Evolutionary conservation across 129 eudicot species (phyloP), one percentile per base, ranked within the genome.

Genomic region (Kitagawia praeruptora): DNA sequence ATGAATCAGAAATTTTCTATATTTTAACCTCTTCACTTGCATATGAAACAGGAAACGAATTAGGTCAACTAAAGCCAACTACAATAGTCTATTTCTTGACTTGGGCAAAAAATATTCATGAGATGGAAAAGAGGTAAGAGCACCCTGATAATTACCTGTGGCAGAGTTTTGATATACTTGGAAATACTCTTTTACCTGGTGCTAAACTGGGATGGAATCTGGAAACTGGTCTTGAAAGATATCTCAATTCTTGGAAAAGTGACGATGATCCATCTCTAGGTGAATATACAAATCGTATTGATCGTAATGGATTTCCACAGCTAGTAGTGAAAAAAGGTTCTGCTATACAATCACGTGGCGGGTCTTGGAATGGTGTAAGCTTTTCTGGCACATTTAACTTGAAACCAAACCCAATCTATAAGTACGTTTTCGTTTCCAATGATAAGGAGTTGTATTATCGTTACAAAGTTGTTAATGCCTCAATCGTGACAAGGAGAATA

Each of bases 81-180:
- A 31, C 34, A 31, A 1, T 31, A 5, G 14, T 23, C 31, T 18
- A 21, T 18, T 53, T 53, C n/a, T 18, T 18, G 61, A 53, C 61
- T 18, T 53, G 61, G 61, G 25, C n/a, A 53, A 23, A 58, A 7
- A 5, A 0, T 1, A 23, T 7, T 23, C n/a, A 8, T 58, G 9
- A 23, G 31, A 23, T 58, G 31, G 31, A 23, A 23, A 56, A 21
- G 28, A 18, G 66, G 66, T n/a, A 58, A n/a, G 13, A 21, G 66
- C 66, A 76, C 27, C 67, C 70, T 39, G 82, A 73, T 13, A 76
- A 15, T 39, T 7, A 14, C 34, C 41, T 80, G 19, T 82, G 87
- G 87, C 80, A 82, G 44, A 79, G 85, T 80, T 84, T 87, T 79
- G 85, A 84, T 81, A 63, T 69, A 56, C 89, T 85, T 4, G 84